Evolutionary conservation across 768 basidiomycete species (phyloP), one percentile per base, ranked within the genome.

Genomic region (Suillus alpinus): DNA sequence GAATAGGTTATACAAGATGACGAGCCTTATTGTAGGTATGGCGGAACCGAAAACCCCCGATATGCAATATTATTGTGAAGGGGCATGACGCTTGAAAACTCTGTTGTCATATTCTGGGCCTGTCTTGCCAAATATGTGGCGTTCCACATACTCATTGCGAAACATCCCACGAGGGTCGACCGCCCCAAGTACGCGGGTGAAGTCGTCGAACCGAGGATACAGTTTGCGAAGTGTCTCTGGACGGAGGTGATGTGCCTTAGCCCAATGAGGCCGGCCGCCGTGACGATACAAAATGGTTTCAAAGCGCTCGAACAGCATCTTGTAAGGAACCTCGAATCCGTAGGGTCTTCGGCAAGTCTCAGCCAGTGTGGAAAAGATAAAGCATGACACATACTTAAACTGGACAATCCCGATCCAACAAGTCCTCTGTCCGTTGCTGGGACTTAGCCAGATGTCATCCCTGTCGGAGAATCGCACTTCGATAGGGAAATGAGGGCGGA

Each of bases 401-500:
- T 95, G 93, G n/a, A 97, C 85, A 57, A 98, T 86, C n/a, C 97
- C 97, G 62, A 99, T 92, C 91, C 95, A 99, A 66, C 88, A 91
- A 8, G 91, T 95, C 71, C 76, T 78, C 59, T 86, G 82, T 57
- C 88, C 88, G 69, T 85, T 86, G 68, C 89, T 89, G 2, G 97
- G 97, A 71, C 91, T 94, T 36, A 99, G 80, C 93, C 93, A 98
- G 57, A 97, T 91, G 69, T 97, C 92, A 73, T 98, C 97, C 26
- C 81, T 79, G 14, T 86, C 86, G 47, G 93, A 89, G 73, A 92
- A 95, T 10, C 97, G 85, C 57, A 99, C 85, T 77, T 98, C 97
- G 67, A 99, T 81, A 1, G 93, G 91, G 71, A 94, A 97, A 71
- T 98, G 95, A 2, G 92, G 89, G 34, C 92, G 83, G 50, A 95